These are phyloP conservation scores for Sorghum bicolor DNA, from an alignment of 176 grass and related monocot species.

Conservation along the genomic window Sorghum_bicolor_NCBIv3 NC_012878.2:48072001-48072500, in stretches of 20 bases:
- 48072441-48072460: too few species aligned
- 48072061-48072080: not conserved
- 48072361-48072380: too few species aligned
- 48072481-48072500: too few species aligned
- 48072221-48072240: not conserved
- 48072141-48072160: too few species aligned
- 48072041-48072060: not conserved
- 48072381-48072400: too few species aligned
- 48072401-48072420: too few species aligned
- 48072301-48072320: not conserved
- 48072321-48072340: too few species aligned
- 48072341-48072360: too few species aligned
- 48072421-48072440: too few species aligned
- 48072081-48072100: not conserved
- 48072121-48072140: not conserved
- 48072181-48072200: too few species aligned
- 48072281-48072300: not conserved
- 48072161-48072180: not conserved
- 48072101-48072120: not conserved
- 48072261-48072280: not conserved
- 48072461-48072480: too few species aligned
- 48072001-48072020: not conserved
- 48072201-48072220: not conserved
- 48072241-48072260: not conserved
- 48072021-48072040: not conserved